These are phyloP conservation scores for Suillus tomentosus DNA, from an alignment of 768 basidiomycete species.

Conservation along the genomic window DNA sequence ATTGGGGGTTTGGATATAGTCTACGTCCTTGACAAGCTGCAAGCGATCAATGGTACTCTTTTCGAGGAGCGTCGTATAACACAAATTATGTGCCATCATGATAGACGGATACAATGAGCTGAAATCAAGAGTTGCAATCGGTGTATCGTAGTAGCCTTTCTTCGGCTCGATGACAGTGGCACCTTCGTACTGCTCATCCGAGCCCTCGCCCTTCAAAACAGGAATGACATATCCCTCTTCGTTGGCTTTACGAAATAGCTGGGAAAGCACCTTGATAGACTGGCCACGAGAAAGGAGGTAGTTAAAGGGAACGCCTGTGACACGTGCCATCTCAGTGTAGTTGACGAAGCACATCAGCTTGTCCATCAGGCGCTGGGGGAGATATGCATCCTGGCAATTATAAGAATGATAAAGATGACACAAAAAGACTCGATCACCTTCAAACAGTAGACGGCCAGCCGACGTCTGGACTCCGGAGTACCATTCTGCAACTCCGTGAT, in stretches of 20 bases:
- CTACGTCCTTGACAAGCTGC: conserved; percentile 75
- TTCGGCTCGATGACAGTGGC: conserved; percentile 98
- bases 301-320: conserved; percentile 99
- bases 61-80: conserved; percentile 95
- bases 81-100: conserved; percentile 99
- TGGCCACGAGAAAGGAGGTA: conserved; percentile 92
- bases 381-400: conserved; percentile 82
- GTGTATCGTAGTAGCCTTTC: conserved; percentile 94
- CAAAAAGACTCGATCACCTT: conserved; percentile 55
- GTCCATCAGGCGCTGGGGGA: conserved; percentile 93
- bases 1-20: conserved; percentile 95
- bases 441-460: conserved; percentile 95
- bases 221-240: conserved; percentile 92
- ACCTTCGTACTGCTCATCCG: conserved; percentile 97
- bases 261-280: conserved; percentile 98
- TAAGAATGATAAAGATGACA: neutral
- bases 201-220: conserved; percentile 80
- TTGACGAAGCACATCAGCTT: conserved; percentile 99
- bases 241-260: conserved; percentile 91
- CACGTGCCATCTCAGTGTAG: conserved; percentile 98
- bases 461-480: conserved; percentile 87
- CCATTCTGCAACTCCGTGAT: conserved; percentile 98
- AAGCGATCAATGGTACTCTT: conserved; percentile 76
- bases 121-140: conserved; percentile 98
- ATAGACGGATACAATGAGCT: conserved; percentile 98